phyloP scores from a whole-genome alignment of 768 basidiomycete species.

The Xerocomellus dryophilus region DNA sequence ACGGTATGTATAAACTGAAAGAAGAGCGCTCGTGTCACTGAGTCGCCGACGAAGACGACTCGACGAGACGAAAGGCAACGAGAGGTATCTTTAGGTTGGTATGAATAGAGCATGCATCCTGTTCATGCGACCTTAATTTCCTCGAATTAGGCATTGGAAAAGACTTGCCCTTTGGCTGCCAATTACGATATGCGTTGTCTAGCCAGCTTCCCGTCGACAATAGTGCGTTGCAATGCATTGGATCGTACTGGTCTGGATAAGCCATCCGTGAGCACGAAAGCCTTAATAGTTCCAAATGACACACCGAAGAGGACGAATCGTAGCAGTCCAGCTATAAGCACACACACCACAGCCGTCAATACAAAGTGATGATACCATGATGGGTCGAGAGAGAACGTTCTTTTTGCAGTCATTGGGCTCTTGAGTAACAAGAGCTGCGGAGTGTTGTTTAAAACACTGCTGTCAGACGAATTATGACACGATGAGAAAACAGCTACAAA shows the following conservation, averaged over 20 bases:
- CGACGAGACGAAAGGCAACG: slow-evolving; percentile 56
- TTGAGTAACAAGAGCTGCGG: not conserved
- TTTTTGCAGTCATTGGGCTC: slow-evolving; percentile 24
- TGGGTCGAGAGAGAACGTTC: slow-evolving; percentile 38
- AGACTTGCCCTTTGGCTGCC: slow-evolving; percentile 77
- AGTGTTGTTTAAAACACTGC: not conserved
- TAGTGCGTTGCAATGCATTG: slow-evolving; percentile 68
- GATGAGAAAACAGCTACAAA: not conserved
- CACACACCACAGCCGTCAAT: slow-evolving; percentile 37
- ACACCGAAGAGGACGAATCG: slow-evolving; percentile 45
- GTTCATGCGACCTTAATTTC: slow-evolving; percentile 10
- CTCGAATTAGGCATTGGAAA: slow-evolving; percentile 23
- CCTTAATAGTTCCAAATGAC: slow-evolving; percentile 14
- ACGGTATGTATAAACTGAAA: slow-evolving; percentile 65
- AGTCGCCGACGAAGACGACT: slow-evolving; percentile 82
- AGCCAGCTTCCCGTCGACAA: slow-evolving; percentile 77
- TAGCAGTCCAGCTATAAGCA: slow-evolving; percentile 42
- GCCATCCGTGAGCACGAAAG: slow-evolving; percentile 1
- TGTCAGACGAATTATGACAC: not conserved
- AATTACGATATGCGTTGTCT: slow-evolving; percentile 60
- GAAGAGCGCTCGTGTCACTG: slow-evolving; percentile 74
- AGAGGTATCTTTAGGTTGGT: slow-evolving; percentile 51
- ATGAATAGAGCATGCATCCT: slow-evolving; percentile 81
- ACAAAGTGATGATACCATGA: slow-evolving; percentile 52
- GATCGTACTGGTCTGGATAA: slow-evolving; percentile 63